A percentile compares a stretch with the other conserved stretches of the same genome.
phyloP scores from a whole-genome alignment of 164 flowering plant genomes.

The Hamamelis virginiana region DNA sequence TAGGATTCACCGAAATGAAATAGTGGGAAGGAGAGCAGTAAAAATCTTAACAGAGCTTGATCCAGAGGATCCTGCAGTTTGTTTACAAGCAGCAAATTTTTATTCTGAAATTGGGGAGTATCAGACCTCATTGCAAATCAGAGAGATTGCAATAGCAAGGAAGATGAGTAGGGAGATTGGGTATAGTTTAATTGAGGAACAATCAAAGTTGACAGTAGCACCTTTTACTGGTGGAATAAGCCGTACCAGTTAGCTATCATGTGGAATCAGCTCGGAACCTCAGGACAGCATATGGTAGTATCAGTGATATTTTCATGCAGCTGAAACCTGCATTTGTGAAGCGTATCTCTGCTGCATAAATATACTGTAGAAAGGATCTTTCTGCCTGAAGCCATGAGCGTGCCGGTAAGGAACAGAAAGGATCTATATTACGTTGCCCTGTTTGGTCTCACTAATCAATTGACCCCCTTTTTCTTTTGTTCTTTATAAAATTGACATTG shows the following conservation, averaged over 20 bases:
- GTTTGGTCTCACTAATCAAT: constrained; percentile 10
- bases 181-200: constrained; percentile 45
- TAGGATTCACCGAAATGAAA: constrained; percentile 46
- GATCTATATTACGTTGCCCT: not conserved
- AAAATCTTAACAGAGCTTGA: constrained; percentile 48
- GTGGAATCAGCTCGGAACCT: not conserved
- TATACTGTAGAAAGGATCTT: not conserved
- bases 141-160: constrained; percentile 38
- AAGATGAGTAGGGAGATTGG: constrained; percentile 53
- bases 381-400: constrained; percentile 11
- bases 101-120: constrained; percentile 62
- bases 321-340: not conserved
- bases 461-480: constrained; percentile 2
- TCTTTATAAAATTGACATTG: not conserved
- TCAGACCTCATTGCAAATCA: constrained; percentile 35
- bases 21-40: constrained; percentile 55
- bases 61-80: constrained; percentile 47
- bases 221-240: not conserved
- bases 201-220: not conserved
- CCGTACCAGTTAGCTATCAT: not conserved
- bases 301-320: not conserved
- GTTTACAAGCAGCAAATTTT: constrained; percentile 54
- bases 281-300: not conserved
- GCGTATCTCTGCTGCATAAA: not conserved
- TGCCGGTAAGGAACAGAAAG: not conserved